Base-by-base conservation (phyloP, 1,284 basidiomycete genomes). In the Melampsora occidentalis region DNA sequence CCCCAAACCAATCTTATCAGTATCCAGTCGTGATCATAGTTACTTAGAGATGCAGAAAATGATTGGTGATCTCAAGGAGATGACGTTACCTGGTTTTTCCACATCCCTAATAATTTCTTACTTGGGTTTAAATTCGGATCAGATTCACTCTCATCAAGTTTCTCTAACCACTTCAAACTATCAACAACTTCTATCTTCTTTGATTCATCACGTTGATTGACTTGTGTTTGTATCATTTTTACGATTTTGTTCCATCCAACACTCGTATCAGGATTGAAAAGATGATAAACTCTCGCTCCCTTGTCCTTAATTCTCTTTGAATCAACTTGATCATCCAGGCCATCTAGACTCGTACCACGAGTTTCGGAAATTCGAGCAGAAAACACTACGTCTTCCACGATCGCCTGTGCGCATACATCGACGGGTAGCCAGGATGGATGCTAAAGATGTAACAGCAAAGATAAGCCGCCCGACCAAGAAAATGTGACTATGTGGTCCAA, bases 401-500 rank as follows among this genome's bases (percentile, higher is more conserved):
- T 39, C 35, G 35, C 62, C 33, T 64, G 14, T 9, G 62, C 28
- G 31, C 62, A 64, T 64, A 64, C 31, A 64, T 64, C 62, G 33
- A 64, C 62, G 20, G 62, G 62, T 31, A 64, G 35, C 62, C 62
- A 64, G 7, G 62, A 64, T 31, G 35, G 35, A 33, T 64, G 20
- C 62, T 64, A n/a, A 35, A 35, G 18, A 33, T n/a, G 62, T 14
- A n/a, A 64, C 18, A 31, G n/a, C 7, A 14, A 9, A 35, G 20
- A 46, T 46, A 14, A 46, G 42, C 42, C 42, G 42, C 14, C 10
- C 14, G 53, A 22, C 35, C 35, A 31, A 35, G 28, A 31, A 64
- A 64, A 18, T 3, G 20, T 59, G 28, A 14, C 14, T 46, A 46
- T 46, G 20, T 10, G 28, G 25, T 22, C 7, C 7, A 64, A n/a